phyloP scores from a whole-genome alignment of 1,284 basidiomycete species.

The Abortiporus biennis region DNA sequence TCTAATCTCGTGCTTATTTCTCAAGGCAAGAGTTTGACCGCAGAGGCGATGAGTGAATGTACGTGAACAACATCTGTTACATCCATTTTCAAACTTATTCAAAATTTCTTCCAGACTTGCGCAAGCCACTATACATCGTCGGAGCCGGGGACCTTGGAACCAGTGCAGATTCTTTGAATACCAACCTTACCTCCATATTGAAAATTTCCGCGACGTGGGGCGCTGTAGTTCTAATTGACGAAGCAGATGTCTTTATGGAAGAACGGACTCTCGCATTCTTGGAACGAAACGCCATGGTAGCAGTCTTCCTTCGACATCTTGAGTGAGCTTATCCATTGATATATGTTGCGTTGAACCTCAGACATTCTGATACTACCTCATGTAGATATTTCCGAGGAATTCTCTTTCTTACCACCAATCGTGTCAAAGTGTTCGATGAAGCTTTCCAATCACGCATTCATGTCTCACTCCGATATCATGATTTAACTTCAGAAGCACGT shows the following conservation, averaged over 20 bases:
- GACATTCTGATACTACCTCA: not conserved
- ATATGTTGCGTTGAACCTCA: not conserved
- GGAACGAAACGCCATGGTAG: constrained; percentile 60
- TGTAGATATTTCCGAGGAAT: constrained; percentile 58
- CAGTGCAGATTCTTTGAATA: constrained; percentile 29
- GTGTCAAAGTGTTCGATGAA: constrained; percentile 60
- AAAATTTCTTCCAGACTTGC: not conserved
- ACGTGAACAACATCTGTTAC: too few species aligned
- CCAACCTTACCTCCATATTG: constrained; percentile 20
- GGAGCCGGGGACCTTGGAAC: constrained; percentile 60
- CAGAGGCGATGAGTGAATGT: constrained; percentile 44
- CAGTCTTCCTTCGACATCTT: constrained; percentile 34
- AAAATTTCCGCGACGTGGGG: constrained; percentile 56
- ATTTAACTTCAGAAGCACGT: constrained; percentile 44
- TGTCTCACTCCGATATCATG: constrained; percentile 54
- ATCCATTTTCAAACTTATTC: not conserved
- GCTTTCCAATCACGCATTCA: constrained; percentile 66
- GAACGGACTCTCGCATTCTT: constrained; percentile 54
- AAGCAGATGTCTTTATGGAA: constrained; percentile 53
- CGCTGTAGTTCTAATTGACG: constrained; percentile 59
- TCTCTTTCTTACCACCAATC: constrained; percentile 64
- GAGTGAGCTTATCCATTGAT: constrained; percentile 15
- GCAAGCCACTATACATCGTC: constrained; percentile 48
- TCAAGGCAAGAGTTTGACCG: constrained; percentile 41
- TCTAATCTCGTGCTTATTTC: not conserved